Percentiles rank a stretch among this genome's conserved stretches.
phyloP scores from a whole-genome alignment of 306 rosid genomes.

The Begonia masoniana region DNA sequence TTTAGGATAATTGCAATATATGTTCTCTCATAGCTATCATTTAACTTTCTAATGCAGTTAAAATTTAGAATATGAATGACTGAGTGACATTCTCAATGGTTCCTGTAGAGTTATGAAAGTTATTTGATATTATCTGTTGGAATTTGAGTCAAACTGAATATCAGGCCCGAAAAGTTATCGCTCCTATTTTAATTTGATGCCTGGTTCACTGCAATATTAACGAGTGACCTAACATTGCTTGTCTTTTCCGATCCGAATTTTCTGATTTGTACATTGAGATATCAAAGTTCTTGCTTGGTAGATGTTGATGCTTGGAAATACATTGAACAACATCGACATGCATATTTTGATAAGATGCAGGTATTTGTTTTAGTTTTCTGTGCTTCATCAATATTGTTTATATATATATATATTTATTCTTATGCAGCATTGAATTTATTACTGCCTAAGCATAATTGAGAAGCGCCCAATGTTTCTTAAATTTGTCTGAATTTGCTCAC shows the following conservation, averaged over 20 bases:
- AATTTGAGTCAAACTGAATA: too few relatives aligned
- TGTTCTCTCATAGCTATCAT: too few relatives aligned
- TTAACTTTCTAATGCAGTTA: too few relatives aligned
- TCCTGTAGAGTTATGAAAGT: too few relatives aligned
- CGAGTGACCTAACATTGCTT: neutral
- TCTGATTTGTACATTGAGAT: slow-evolving; percentile 3
- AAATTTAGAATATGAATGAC: too few relatives aligned
- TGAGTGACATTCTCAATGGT: too few relatives aligned
- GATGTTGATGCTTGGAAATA: slow-evolving; percentile 89
- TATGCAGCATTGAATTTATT: too few relatives aligned
- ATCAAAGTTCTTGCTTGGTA: slow-evolving; percentile 25
- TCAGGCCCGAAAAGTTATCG: neutral
- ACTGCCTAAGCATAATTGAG: too few relatives aligned
- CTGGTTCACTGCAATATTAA: neutral
- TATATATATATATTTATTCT: neutral
- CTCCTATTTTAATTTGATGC: neutral
- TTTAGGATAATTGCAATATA: too few relatives aligned
- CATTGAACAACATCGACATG: slow-evolving; percentile 66
- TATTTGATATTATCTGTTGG: slow-evolving; percentile 1
- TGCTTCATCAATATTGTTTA: slow-evolving; percentile 2
- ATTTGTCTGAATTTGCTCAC: neutral
- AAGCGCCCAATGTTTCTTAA: too few relatives aligned
- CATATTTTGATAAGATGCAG: slow-evolving; percentile 92
- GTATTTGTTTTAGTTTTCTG: slow-evolving; percentile 17
- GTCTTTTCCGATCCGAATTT: neutral